Percentiles rank a stretch among this genome's conserved stretches.
phyloP scores from a whole-genome alignment of 1,284 basidiomycete species.

The Boletus mariae region DNA sequence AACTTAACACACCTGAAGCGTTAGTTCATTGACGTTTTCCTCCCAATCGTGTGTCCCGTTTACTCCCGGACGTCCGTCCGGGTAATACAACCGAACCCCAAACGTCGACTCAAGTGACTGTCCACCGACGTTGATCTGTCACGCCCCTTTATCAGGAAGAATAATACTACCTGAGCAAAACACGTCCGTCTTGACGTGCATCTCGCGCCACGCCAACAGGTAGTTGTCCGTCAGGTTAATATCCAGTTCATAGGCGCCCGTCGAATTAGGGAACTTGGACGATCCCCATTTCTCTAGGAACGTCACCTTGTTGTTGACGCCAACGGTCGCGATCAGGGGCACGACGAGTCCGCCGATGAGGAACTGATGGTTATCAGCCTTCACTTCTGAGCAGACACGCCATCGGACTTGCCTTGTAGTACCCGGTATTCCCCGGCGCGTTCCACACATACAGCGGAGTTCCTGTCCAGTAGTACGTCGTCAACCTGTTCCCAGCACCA shows the following conservation, averaged over 20 bases:
- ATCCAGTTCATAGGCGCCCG: slow-evolving; percentile 76
- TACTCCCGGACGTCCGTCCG: slow-evolving; percentile 46
- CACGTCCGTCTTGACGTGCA: slow-evolving; percentile 55
- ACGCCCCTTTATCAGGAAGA: slow-evolving; percentile 66
- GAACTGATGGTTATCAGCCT: slow-evolving; percentile 40
- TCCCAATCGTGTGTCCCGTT: slow-evolving; percentile 57
- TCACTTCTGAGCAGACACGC: neutral
- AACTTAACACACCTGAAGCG: slow-evolving; percentile 40
- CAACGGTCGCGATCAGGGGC: slow-evolving; percentile 68
- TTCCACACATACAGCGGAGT: slow-evolving; percentile 55
- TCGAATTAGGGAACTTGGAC: slow-evolving; percentile 56
- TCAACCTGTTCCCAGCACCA: slow-evolving; percentile 48
- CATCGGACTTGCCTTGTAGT: slow-evolving; percentile 50
- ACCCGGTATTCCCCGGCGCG: slow-evolving; percentile 57
- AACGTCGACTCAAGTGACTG: slow-evolving; percentile 61
- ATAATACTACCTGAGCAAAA: neutral
- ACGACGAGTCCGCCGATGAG: slow-evolving; percentile 61
- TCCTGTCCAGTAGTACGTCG: slow-evolving; percentile 62
- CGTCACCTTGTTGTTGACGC: slow-evolving; percentile 72
- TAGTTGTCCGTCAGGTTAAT: slow-evolving; percentile 53
- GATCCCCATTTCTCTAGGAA: slow-evolving; percentile 64
- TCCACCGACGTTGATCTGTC: slow-evolving; percentile 70
- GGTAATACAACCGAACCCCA: slow-evolving; percentile 60
- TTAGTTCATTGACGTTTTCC: slow-evolving; percentile 42
- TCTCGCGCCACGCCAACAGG: slow-evolving; percentile 59